phyloP scores from a whole-genome alignment of 2,329 filamentous ascomycete genomes.

The Volutella citrinella region DNA sequence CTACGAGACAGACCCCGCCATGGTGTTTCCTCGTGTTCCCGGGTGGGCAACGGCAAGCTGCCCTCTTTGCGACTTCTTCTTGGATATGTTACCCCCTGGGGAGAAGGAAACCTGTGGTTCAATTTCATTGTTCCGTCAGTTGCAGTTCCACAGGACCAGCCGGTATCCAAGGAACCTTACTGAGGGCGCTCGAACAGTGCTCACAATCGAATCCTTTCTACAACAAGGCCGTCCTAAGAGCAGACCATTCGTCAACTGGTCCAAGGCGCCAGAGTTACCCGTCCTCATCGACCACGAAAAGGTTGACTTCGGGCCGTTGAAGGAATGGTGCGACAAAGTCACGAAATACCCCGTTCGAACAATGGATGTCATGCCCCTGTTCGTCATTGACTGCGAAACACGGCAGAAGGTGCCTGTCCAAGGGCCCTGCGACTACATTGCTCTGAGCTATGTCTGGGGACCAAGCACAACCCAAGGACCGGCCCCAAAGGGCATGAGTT shows the following conservation, averaged over 20 bases:
- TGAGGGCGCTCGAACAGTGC: too few relatives aligned
- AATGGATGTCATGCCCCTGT: constrained; percentile 4
- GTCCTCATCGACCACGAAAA: constrained; percentile 17
- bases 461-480: neutral
- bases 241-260: constrained; percentile 6
- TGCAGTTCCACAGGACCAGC: too few relatives aligned
- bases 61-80: too few relatives aligned
- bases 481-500: neutral
- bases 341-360: neutral
- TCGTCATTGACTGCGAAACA: constrained; percentile 10
- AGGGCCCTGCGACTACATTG: constrained; percentile 9
- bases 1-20: too few relatives aligned
- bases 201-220: too few relatives aligned
- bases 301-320: constrained; percentile 2
- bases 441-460: constrained; percentile 12
- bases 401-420: constrained; percentile 2
- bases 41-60: too few relatives aligned
- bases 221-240: too few relatives aligned
- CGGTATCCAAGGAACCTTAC: too few relatives aligned
- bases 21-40: too few relatives aligned
- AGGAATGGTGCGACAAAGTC: neutral
- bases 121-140: too few relatives aligned
- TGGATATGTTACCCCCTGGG: too few relatives aligned
- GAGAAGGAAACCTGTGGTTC: too few relatives aligned
- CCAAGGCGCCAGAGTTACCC: constrained; percentile 3